A percentile compares a stretch with the other conserved stretches of the same genome.
phyloP scores from a whole-genome alignment of 2,329 filamentous ascomycete species.

The Aureobasidium sp. region DNA sequence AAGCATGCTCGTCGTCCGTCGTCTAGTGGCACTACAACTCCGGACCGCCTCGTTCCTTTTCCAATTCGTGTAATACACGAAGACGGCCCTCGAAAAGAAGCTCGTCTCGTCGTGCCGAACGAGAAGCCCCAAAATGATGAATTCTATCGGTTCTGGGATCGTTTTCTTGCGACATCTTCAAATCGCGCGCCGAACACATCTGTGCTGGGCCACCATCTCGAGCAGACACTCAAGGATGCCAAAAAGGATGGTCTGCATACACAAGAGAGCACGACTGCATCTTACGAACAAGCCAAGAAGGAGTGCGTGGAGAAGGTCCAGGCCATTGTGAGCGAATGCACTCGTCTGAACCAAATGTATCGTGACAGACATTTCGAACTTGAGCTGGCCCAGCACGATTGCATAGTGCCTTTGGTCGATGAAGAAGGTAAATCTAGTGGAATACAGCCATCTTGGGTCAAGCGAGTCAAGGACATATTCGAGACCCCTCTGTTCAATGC shows the following conservation, averaged over 20 bases:
- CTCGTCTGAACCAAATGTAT: conserved; percentile 76
- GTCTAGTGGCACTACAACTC: not conserved
- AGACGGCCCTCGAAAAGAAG: not conserved
- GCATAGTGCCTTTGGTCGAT: not conserved
- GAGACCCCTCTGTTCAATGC: conserved; percentile 53
- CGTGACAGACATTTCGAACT: conserved; percentile 82
- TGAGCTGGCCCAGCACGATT: conserved; percentile 39
- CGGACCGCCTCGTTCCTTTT: not conserved
- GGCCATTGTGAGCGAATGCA: conserved; percentile 57
- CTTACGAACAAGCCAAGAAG: conserved; percentile 63
- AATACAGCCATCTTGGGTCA: conserved; percentile 62
- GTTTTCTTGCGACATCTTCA: conserved; percentile 22
- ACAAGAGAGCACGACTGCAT: conserved; percentile 27
- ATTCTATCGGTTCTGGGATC: conserved; percentile 26
- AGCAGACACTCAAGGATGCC: not conserved
- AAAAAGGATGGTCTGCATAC: not conserved
- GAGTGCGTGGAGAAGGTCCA: conserved; percentile 58
- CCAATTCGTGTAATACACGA: not conserved
- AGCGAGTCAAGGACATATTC: conserved; percentile 54
- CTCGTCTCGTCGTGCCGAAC: not conserved
- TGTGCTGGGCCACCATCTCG: not conserved
- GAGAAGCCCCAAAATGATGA: conserved; percentile 4
- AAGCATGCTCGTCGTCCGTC: not conserved
- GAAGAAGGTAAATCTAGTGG: not conserved
- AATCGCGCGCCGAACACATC: not conserved